Percentiles rank a stretch among this genome's conserved stretches.
Conservation (phyloP, 805 yeast species). For the Yarrowia sp. region DNA sequence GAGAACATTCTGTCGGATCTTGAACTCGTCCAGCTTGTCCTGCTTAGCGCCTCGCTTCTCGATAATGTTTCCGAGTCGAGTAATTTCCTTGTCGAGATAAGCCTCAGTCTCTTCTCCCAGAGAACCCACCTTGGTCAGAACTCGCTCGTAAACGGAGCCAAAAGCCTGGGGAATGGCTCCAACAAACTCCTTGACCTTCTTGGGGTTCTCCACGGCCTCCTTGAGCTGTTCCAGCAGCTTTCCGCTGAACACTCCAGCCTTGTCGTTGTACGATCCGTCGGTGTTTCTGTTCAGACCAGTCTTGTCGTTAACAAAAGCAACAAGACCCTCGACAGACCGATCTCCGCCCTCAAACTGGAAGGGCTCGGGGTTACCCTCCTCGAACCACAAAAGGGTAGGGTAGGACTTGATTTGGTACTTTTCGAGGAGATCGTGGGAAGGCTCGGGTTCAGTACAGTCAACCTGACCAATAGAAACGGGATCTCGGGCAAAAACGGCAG, state of each 20-base stretch:
- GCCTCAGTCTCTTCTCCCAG: conserved; percentile 32
- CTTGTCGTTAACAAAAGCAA: conserved; percentile 46
- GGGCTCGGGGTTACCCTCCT: conserved; percentile 48
- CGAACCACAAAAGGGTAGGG: conserved; percentile 58
- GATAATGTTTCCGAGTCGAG: conserved; percentile 47
- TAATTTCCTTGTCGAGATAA: conserved; percentile 46
- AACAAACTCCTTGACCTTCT: conserved; percentile 26
- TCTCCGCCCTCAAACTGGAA: conserved; percentile 48
- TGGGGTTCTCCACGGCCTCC: conserved; percentile 35
- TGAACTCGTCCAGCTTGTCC: conserved; percentile 50
- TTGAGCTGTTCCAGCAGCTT: conserved; percentile 33
- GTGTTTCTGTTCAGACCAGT: conserved; percentile 43
- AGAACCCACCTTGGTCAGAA: conserved; percentile 32
- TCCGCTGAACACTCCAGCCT: conserved; percentile 43
- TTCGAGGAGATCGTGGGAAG: conserved; percentile 41
- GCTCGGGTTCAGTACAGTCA: conserved; percentile 47
- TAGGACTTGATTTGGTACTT: conserved; percentile 45
- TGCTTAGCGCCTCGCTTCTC: conserved; percentile 39
- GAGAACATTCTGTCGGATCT: conserved; percentile 51
- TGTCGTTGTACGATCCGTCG: conserved; percentile 42
- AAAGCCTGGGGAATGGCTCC: conserved; percentile 20
- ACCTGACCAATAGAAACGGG: conserved; percentile 47
- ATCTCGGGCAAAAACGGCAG: conserved; percentile 45
- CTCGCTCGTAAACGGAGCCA: conserved; percentile 33
- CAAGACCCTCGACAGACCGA: conserved; percentile 50